Percentiles rank a stretch among this genome's conserved stretches.
Conservation (phyloP, 192 early-diverging fungal genomes). For the Coemansia sp. region DNA sequence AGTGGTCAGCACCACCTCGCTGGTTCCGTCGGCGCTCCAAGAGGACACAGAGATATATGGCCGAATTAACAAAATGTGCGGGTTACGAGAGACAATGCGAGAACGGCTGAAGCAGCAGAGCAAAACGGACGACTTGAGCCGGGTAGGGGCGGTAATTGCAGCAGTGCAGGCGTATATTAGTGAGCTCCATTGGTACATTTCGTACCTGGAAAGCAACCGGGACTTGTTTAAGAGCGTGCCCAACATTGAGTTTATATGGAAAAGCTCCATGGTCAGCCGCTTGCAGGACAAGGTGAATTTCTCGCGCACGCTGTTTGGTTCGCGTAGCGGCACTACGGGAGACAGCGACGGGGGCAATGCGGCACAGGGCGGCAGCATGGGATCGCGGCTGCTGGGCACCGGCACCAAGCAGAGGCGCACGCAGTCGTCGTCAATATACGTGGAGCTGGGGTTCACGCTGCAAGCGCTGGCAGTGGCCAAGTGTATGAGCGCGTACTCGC, state of each 20-base stretch:
- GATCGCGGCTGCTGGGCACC: constrained; percentile 21
- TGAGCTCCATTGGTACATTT: constrained; percentile 50
- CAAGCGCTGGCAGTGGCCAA: constrained; percentile 43
- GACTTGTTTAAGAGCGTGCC: constrained; percentile 32
- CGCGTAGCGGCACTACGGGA: constrained; percentile 11
- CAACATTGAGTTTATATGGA: constrained; percentile 51
- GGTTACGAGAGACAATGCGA: constrained; percentile 47
- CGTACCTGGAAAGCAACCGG: constrained; percentile 33
- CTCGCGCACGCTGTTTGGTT: constrained; percentile 18
- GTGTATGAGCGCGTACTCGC: constrained; percentile 50
- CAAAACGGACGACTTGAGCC: constrained; percentile 43
- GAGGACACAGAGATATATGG: constrained; percentile 39
- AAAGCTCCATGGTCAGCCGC: constrained; percentile 42
- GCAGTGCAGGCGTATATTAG: constrained; percentile 36
- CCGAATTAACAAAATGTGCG: constrained; percentile 44
- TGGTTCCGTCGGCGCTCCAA: constrained; percentile 44
- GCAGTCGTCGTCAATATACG: constrained; percentile 43
- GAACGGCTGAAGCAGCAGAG: constrained; percentile 41
- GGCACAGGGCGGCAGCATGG: constrained; percentile 7
- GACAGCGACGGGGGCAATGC: constrained; percentile 26
- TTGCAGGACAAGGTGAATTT: constrained; percentile 28
- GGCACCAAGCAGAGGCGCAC: constrained; percentile 40
- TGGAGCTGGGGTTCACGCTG: constrained; percentile 50
- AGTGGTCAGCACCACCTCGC: constrained; percentile 18
- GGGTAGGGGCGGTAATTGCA: constrained; percentile 19